Evolutionary conservation across 2,329 filamentous ascomycete genomes (phyloP), one percentile per base, ranked within the genome.

Genomic region (Trichoderma endophyticum): DNA sequence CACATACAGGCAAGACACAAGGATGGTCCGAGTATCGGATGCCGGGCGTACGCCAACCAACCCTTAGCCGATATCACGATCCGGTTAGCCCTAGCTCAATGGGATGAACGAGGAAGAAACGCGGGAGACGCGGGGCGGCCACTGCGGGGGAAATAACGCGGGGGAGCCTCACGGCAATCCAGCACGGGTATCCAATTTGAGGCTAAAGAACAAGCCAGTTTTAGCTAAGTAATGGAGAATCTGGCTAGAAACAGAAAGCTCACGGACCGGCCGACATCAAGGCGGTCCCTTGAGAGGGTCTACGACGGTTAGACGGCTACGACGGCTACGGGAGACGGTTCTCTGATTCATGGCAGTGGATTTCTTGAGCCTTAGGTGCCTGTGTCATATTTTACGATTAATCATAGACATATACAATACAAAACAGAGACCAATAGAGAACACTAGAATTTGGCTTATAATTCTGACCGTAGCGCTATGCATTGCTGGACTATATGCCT

Each of bases 161-260:
- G 65, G 65, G 54, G 26, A 18, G 62, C 34, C 14, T 43, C 36
- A 51, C 56, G 65, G 56, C 65, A 60, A 34, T 69, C 65, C 36
- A 51, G 11, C 36, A 11, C 56, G 65, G 65, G 34, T 48, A 48
- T 60, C 28, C 14, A 12, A n/a, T 32, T 18, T 59, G 65, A 26
- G 7, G 18, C 54, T 43, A 51, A 51, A 14, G 24, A 34, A n/a
- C 34, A 36, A 26, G 14, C 4, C 39, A 1, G 39, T 18, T 51
- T 21, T n/a, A 6, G n/a, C n/a, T n/a, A 51, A 43, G n/a, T 11
- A 51, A 12, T 51, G 18, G n/a, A 11, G 43, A 51, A 21, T 21
- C 8, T 51, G n/a, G 8, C 9, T 21, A 3, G 43, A 51, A 51
- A 12, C 43, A 21, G 43, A 51, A 51, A 12, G n/a, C 9, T 51